Conservation (phyloP, 192 early-diverging fungal genomes). For the Podila clonocystis region DNA sequence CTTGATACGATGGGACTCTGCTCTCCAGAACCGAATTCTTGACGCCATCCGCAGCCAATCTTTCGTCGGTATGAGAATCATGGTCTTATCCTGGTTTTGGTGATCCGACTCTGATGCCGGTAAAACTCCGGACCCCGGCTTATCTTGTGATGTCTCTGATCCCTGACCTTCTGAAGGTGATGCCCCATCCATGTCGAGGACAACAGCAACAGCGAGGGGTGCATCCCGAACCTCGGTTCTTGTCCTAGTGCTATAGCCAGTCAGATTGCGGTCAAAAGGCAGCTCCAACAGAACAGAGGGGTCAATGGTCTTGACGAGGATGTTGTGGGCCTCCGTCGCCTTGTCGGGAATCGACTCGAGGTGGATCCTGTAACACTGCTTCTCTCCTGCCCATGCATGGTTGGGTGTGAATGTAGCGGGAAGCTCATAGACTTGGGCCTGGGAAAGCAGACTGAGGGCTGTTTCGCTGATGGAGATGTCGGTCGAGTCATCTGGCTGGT, state of each 20-base stretch:
- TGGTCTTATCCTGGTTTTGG: conserved; percentile 18
- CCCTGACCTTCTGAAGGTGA: background rate
- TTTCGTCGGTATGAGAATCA: conserved; percentile 31
- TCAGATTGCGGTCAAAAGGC: conserved; percentile 39
- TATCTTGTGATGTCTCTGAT: background rate
- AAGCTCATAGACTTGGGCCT: conserved; percentile 33
- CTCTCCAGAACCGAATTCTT: conserved; percentile 37
- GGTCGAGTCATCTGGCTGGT: background rate
- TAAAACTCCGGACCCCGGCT: background rate
- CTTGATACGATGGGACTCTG: conserved; percentile 42
- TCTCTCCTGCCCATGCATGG: background rate
- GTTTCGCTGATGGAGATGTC: conserved; percentile 32
- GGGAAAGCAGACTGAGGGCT: conserved; percentile 28
- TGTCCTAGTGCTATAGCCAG: conserved; percentile 37
- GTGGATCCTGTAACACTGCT: conserved; percentile 36
- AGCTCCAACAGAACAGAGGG: conserved; percentile 9
- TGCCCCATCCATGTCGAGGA: conserved; percentile 32
- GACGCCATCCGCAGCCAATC: conserved; percentile 32
- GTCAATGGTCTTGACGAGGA: conserved; percentile 19
- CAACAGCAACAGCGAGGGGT: conserved; percentile 13
- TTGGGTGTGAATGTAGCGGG: background rate
- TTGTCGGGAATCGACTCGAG: conserved; percentile 19
- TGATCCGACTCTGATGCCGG: conserved; percentile 1
- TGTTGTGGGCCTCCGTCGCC: background rate
- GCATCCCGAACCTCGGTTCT: conserved; percentile 20